phyloP scores from a whole-genome alignment of 2,329 filamentous ascomycete genomes.

The Ceratocystiopsis sp. region DNA sequence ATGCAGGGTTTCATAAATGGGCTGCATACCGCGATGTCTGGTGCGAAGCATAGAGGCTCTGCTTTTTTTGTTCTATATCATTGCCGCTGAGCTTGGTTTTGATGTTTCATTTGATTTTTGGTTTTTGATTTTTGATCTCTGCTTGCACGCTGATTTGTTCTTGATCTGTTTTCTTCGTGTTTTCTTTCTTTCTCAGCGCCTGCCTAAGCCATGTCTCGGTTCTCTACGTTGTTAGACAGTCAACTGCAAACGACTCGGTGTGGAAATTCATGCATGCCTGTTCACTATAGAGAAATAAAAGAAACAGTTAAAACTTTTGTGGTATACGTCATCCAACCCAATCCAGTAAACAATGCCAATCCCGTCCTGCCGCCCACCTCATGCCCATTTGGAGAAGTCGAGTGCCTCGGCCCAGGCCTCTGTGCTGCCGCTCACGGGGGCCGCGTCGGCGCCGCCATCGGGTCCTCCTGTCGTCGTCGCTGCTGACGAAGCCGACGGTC shows the following conservation, averaged over 20 bases:
- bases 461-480: not conserved
- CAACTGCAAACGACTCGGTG: too few relatives aligned
- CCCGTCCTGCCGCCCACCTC: not conserved
- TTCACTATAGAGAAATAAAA: too few relatives aligned
- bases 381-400: constrained; percentile 31
- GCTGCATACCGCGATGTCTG: constrained; percentile 39
- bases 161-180: not conserved
- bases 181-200: not conserved
- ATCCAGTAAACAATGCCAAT: not conserved
- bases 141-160: not conserved
- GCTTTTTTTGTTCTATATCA: not conserved
- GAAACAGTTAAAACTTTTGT: constrained; percentile 16
- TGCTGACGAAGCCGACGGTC: constrained; percentile 38
- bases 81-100: not conserved
- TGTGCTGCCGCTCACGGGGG: constrained; percentile 13
- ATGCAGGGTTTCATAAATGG: constrained; percentile 39
- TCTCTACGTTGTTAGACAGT: not conserved
- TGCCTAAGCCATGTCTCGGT: too few relatives aligned
- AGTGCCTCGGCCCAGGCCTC: constrained; percentile 28
- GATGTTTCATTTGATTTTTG: not conserved
- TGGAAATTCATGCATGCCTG: too few relatives aligned
- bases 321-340: constrained; percentile 15
- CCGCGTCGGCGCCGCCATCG: constrained; percentile 33
- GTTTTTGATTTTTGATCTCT: not conserved
- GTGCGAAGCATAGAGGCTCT: constrained; percentile 18